Percentiles rank a stretch among this genome's conserved stretches.
Evolutionary conservation across 2,329 filamentous ascomycete genomes (phyloP).

Genomic region (Geosmithia flava): DNA sequence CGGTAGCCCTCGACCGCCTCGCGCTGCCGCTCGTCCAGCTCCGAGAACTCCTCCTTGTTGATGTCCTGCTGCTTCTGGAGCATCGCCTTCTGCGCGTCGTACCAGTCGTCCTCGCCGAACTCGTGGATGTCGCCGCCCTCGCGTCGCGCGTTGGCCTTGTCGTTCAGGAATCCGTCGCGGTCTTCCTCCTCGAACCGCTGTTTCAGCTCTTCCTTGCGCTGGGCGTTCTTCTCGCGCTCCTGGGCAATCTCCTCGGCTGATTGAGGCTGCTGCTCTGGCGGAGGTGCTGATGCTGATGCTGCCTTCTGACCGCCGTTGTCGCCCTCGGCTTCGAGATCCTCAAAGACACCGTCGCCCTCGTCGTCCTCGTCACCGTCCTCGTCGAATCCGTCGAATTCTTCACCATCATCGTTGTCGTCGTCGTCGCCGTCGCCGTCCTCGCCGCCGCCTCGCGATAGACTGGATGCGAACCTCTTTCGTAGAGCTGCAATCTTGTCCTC

Average conservation of each 20-base stretch:
- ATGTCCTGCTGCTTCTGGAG: conserved; percentile 94
- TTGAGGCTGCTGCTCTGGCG: conserved; percentile 29
- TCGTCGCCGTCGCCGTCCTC: conserved; percentile 19
- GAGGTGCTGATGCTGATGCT: conserved; percentile 1
- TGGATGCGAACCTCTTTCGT: conserved; percentile 62
- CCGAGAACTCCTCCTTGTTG: conserved; percentile 87
- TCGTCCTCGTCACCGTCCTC: conserved; percentile 35
- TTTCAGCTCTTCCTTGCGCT: conserved; percentile 87
- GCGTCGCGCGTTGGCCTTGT: conserved; percentile 64
- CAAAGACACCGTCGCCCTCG: conserved; percentile 41
- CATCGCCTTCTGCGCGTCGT: conserved; percentile 87
- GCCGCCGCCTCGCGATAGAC: conserved; percentile 33
- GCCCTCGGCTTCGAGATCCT: conserved; percentile 52
- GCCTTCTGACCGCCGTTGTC: conserved; percentile 26
- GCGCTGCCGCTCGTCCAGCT: conserved; percentile 73
- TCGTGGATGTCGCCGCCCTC: conserved; percentile 60
- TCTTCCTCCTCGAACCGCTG: conserved; percentile 96
- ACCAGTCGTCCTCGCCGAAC: conserved; percentile 98
- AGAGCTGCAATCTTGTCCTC: conserved; percentile 66
- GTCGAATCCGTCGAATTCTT: conserved; percentile 34
- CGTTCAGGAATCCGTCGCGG: conserved; percentile 86
- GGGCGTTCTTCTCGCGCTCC: conserved; percentile 83
- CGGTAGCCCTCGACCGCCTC: conserved; percentile 79
- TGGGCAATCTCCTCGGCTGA: conserved; percentile 54
- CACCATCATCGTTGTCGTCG: conserved; percentile 39